Conservation (phyloP, 306 rosid species). For the Rubus idaeus region DNA sequence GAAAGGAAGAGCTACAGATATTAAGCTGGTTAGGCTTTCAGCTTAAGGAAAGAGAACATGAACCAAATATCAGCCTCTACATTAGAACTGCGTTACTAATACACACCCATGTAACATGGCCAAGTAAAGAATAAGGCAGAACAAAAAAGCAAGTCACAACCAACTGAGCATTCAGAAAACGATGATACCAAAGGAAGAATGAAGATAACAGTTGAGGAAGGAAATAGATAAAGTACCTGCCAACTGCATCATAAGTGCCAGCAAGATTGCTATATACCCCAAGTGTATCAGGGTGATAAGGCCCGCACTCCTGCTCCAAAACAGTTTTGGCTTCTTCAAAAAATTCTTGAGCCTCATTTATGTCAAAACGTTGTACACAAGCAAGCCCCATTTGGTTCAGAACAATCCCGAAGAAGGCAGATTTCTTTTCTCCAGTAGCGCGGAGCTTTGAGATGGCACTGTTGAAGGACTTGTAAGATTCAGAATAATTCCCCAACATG, state of each 20-base stretch:
- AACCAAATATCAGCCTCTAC: neutral
- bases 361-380: slow-evolving; percentile 65
- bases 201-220: neutral
- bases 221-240: slow-evolving; percentile 55
- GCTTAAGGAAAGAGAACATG: neutral
- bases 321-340: slow-evolving; percentile 80
- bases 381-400: slow-evolving; percentile 94
- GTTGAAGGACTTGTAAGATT: slow-evolving; percentile 67
- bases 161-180: neutral
- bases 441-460: slow-evolving; percentile 77
- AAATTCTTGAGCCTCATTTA: slow-evolving; percentile 65
- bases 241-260: slow-evolving; percentile 90
- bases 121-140: neutral
- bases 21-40: no score
- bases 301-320: slow-evolving; percentile 73
- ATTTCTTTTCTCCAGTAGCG: slow-evolving; percentile 74
- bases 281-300: slow-evolving; percentile 85
- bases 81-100: neutral
- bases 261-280: slow-evolving; percentile 94
- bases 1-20: slow-evolving; percentile 6
- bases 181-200: no score
- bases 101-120: neutral
- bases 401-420: slow-evolving; percentile 81
- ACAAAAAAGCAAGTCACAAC: neutral
- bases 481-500: slow-evolving; percentile 62